Conservation (phyloP, 1,284 basidiomycete species). For the Lignosus rhinocerotis region DNA sequence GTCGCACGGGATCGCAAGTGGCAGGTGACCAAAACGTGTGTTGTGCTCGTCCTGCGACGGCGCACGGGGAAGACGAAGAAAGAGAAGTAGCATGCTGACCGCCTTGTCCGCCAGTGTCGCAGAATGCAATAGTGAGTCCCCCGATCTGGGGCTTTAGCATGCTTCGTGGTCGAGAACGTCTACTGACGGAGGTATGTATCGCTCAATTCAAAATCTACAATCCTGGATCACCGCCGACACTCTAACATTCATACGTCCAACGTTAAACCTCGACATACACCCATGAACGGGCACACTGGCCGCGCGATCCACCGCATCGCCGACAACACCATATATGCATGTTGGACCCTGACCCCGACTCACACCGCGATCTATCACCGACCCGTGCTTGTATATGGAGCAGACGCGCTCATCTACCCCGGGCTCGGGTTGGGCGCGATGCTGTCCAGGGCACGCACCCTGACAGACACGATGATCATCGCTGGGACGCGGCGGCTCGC, state of each 20-base stretch:
- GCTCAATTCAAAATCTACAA: neutral
- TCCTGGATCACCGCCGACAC: neutral
- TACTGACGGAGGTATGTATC: neutral
- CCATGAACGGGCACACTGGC: neutral
- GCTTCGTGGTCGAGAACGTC: constrained; percentile 4
- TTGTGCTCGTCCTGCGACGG: neutral
- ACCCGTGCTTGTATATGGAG: neutral
- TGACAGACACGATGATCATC: constrained; percentile 80
- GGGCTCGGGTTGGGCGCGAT: constrained; percentile 78
- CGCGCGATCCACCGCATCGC: neutral
- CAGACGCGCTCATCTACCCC: constrained; percentile 78
- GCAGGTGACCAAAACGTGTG: neutral
- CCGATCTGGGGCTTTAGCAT: neutral
- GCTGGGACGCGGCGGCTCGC: constrained; percentile 75
- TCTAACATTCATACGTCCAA: neutral
- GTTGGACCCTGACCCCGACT: neutral
- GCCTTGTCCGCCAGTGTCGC: constrained; percentile 33
- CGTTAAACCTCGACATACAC: neutral
- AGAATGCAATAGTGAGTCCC: constrained; percentile 66
- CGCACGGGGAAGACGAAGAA: constrained; percentile 3
- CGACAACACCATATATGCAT: neutral
- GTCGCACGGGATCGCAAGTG: neutral
- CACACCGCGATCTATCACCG: neutral
- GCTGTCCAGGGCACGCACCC: constrained; percentile 56
- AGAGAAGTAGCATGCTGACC: neutral